Evolutionary conservation across 805 yeast genomes (phyloP).

Genomic region (Pichia californica): DNA sequence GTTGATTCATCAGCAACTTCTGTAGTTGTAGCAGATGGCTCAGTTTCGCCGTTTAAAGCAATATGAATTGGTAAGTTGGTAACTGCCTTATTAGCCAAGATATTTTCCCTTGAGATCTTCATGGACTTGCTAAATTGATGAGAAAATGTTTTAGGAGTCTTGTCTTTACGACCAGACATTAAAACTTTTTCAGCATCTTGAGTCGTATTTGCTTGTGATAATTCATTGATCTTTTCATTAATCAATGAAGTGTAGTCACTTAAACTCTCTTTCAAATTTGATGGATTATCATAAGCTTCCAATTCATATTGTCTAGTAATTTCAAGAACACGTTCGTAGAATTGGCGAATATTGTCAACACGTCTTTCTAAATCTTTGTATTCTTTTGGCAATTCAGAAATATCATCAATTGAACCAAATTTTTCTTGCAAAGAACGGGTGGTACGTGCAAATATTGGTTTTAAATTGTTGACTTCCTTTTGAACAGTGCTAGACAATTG

Average conservation of each 20-base stretch:
- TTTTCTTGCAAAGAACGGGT: conserved; percentile 54
- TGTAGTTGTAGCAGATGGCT: not conserved
- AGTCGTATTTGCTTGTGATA: conserved; percentile 58
- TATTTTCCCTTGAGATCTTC: conserved; percentile 42
- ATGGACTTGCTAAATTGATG: conserved; percentile 62
- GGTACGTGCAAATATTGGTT: conserved; percentile 55
- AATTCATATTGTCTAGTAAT: conserved; percentile 62
- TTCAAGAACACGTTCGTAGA: conserved; percentile 46
- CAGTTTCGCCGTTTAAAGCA: not conserved
- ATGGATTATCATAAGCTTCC: conserved; percentile 79
- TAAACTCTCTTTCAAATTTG: conserved; percentile 62
- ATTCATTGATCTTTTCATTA: conserved; percentile 48
- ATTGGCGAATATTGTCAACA: conserved; percentile 56
- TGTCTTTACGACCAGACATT: conserved; percentile 28
- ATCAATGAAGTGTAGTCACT: conserved; percentile 54
- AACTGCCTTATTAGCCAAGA: conserved; percentile 14
- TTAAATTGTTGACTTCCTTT: conserved; percentile 31
- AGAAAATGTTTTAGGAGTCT: conserved; percentile 62
- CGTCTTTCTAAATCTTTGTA: conserved; percentile 61
- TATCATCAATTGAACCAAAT: conserved; percentile 55
- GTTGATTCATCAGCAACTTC: not conserved
- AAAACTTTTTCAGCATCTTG: conserved; percentile 59
- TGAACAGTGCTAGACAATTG: conserved; percentile 27
- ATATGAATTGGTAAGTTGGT: conserved; percentile 6
- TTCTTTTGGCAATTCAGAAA: conserved; percentile 68